A percentile compares a stretch with the other conserved stretches of the same genome.
phyloP scores from a whole-genome alignment of 139 green algal genomes.

The Parachlorella kessleri region DNA sequence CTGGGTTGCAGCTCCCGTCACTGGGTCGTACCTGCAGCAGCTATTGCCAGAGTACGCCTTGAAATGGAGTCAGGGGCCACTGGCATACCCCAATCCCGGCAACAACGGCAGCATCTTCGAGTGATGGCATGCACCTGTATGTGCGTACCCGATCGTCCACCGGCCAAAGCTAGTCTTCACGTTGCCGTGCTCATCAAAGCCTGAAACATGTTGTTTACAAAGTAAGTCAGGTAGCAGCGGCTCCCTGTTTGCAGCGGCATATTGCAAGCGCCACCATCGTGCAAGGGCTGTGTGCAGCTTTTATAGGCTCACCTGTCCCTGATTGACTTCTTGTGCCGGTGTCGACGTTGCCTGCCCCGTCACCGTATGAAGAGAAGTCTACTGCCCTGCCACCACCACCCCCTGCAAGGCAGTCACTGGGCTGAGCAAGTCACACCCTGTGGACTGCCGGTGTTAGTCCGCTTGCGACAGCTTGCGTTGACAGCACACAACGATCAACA shows the following conservation, averaged over 20 bases:
- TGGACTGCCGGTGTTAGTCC: no score
- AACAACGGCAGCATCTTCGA: not conserved
- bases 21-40: not conserved
- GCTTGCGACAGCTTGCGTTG: no score
- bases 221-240: no score
- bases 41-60: not conserved
- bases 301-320: not conserved
- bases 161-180: not conserved
- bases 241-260: no score
- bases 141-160: not conserved
- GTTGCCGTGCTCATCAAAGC: not conserved
- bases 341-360: not conserved
- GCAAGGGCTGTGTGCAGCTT: no score
- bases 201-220: not conserved
- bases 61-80: not conserved
- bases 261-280: no score
- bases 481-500: no score
- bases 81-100: not conserved
- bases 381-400: not conserved
- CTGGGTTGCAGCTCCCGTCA: not conserved
- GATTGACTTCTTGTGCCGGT: not conserved
- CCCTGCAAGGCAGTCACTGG: no score
- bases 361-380: not conserved
- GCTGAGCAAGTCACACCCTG: no score
- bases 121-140: not conserved